Evolutionary conservation across 73 alveolate genomes (phyloP).

Genomic region (Tetrahymena malaccensis): DNA sequence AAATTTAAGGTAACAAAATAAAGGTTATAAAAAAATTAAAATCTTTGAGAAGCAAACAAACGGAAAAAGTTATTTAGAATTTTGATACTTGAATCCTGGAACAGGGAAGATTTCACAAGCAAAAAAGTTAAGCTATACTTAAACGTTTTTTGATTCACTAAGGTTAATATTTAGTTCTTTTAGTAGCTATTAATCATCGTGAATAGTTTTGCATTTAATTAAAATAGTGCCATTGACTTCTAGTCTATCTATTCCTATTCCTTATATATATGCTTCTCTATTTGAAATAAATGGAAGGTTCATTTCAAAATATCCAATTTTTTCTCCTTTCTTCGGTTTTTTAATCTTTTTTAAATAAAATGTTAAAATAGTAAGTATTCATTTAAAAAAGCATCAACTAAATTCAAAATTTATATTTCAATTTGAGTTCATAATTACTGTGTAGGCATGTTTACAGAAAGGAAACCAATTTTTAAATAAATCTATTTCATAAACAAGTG

Average conservation of each 20-base stretch:
- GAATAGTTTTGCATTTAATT: constrained; percentile 11
- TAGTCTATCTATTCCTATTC: constrained; percentile 14
- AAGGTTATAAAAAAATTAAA: not conserved
- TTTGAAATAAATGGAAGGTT: constrained; percentile 20
- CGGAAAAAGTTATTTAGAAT: not conserved
- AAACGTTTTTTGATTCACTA: not conserved
- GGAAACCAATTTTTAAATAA: constrained; percentile 13
- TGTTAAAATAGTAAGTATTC: not conserved
- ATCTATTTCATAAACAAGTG: constrained; percentile 9
- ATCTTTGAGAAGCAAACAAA: not conserved
- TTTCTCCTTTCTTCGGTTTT: not conserved
- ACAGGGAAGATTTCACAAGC: constrained; percentile 15
- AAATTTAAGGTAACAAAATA: not conserved
- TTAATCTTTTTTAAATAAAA: not conserved
- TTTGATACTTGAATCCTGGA: not conserved
- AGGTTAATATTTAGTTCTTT: not conserved
- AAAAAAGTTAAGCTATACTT: constrained; percentile 2
- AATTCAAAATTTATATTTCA: not conserved
- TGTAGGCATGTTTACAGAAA: constrained; percentile 6
- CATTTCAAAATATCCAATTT: constrained; percentile 11
- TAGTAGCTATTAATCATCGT: not conserved
- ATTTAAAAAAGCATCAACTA: not conserved
- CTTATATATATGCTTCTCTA: constrained; percentile 26
- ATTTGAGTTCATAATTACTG: not conserved
- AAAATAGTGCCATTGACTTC: not conserved